Conservation (phyloP, 2,329 filamentous ascomycete species). For the Botryotinia narcissicola region DNA sequence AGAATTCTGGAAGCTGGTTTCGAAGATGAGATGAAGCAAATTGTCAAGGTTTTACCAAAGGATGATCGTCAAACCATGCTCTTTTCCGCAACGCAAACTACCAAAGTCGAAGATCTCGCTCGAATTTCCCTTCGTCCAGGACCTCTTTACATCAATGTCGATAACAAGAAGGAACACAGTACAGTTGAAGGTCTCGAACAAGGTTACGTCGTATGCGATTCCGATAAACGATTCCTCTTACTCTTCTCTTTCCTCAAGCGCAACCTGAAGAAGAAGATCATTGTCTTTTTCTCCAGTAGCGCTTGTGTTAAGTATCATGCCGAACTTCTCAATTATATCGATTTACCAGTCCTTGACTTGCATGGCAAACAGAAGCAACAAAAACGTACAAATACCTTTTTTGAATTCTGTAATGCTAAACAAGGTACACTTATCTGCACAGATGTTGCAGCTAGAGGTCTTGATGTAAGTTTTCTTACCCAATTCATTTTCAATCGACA, state of each 20-base stretch:
- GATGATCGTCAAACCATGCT: slow-evolving; percentile 91
- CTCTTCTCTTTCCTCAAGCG: slow-evolving; percentile 93
- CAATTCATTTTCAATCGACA: slow-evolving; percentile 2
- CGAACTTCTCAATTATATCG: slow-evolving; percentile 96
- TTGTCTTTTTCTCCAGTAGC: slow-evolving; percentile 92
- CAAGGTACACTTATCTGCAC: slow-evolving; percentile 92
- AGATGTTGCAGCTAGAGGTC: slow-evolving; percentile 89
- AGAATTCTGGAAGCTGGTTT: slow-evolving; percentile 96
- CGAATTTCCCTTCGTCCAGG: slow-evolving; percentile 88
- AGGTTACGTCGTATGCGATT: slow-evolving; percentile 90
- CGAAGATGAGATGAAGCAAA: slow-evolving; percentile 96
- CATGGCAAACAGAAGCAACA: slow-evolving; percentile 98
- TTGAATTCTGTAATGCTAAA: slow-evolving; percentile 86
- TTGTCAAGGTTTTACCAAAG: slow-evolving; percentile 88
- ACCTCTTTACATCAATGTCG: slow-evolving; percentile 95
- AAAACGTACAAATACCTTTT: slow-evolving; percentile 98
- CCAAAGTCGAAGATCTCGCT: slow-evolving; percentile 95
- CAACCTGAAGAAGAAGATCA: slow-evolving; percentile 86
- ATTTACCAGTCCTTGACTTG: slow-evolving; percentile 80
- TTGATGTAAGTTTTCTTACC: slow-evolving; percentile 61
- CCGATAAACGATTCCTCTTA: slow-evolving; percentile 88
- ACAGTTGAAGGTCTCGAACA: slow-evolving; percentile 94
- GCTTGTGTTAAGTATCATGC: slow-evolving; percentile 95
- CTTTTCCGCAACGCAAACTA: slow-evolving; percentile 98
- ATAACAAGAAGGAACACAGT: slow-evolving; percentile 82